Conservation (phyloP, 78 protist genomes). For the Paratrimastix pyriformis region DNA sequence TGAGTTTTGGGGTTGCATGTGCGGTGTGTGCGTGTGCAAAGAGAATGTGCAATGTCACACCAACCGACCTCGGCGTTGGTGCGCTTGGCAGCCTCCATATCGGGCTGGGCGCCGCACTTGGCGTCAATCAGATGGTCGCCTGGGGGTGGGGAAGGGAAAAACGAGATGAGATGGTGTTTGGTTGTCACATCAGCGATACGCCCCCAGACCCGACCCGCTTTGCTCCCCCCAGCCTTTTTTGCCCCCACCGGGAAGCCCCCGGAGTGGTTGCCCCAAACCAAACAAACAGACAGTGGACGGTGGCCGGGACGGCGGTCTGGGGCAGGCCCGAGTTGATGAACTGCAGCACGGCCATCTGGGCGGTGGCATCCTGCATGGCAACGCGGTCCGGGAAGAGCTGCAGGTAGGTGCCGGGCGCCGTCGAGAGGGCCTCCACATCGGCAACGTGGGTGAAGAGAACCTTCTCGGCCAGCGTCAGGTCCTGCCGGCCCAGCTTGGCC, state of each 20-base stretch:
- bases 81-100: conserved; percentile 50
- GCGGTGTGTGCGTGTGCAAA: conserved; percentile 90
- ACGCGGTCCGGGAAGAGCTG: conserved; percentile 84
- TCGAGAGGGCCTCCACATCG: conserved; percentile 38
- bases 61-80: conserved; percentile 78
- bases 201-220: too few relatives aligned
- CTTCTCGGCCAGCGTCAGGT: conserved; percentile 83
- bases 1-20: conserved; percentile 55
- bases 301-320: conserved; percentile 88
- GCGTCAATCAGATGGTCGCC: conserved; percentile 86
- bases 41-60: too few relatives aligned
- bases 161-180: conserved; percentile 81
- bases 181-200: too few relatives aligned
- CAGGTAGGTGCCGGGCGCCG: conserved; percentile 69
- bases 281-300: too few relatives aligned
- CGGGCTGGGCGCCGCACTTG: conserved; percentile 49
- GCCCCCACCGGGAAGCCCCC: too few relatives aligned
- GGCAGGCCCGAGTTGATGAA: conserved; percentile 81
- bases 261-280: too few relatives aligned
- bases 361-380: conserved; percentile 83
- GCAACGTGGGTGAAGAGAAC: conserved; percentile 71
- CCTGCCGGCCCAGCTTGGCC: too few relatives aligned
- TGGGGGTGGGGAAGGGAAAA: conserved; percentile 81
- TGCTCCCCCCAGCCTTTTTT: too few relatives aligned
- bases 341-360: conserved; percentile 88